Percentiles rank a stretch among this genome's conserved stretches.
These are phyloP conservation scores for Paraphaeosphaeria minitans DNA, from an alignment of 2,329 filamentous ascomycete species.

Conservation along the genomic window DNA sequence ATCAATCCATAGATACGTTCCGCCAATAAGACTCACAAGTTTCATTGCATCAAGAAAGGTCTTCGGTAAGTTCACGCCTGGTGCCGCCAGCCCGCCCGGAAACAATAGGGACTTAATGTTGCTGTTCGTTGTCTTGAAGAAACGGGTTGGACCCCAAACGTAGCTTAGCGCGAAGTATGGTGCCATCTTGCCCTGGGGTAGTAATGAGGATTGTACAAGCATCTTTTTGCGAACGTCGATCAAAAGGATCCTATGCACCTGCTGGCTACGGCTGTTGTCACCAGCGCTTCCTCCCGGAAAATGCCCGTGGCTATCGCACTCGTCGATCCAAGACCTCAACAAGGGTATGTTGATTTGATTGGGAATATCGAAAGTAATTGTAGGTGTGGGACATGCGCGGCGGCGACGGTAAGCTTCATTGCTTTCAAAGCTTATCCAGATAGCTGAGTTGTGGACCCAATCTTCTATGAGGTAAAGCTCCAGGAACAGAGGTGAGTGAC, in stretches of 20 bases:
- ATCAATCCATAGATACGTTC: conserved; percentile 8
- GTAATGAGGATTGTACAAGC: neutral
- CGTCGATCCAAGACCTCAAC: neutral
- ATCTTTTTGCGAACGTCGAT: neutral
- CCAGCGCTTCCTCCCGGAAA: neutral
- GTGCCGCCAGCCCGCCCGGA: neutral
- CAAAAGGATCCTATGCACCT: neutral
- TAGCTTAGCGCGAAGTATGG: conserved; percentile 4
- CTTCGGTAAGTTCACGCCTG: neutral
- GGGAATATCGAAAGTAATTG: neutral
- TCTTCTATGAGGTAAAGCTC: neutral
- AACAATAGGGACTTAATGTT: neutral
- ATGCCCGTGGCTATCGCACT: neutral
- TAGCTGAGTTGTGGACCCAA: neutral
- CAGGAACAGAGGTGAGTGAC: neutral
- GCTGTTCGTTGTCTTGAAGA: conserved; percentile 1
- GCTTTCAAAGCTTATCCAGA: neutral
- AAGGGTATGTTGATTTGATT: neutral
- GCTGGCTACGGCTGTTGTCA: neutral
- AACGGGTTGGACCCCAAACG: neutral
- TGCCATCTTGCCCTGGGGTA: neutral
- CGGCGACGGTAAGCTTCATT: neutral
- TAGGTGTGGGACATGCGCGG: neutral
- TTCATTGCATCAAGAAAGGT: neutral
- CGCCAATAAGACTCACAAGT: neutral